phyloP scores from a whole-genome alignment of 1,139 yeast species.

The Lodderomyces margitis region DNA sequence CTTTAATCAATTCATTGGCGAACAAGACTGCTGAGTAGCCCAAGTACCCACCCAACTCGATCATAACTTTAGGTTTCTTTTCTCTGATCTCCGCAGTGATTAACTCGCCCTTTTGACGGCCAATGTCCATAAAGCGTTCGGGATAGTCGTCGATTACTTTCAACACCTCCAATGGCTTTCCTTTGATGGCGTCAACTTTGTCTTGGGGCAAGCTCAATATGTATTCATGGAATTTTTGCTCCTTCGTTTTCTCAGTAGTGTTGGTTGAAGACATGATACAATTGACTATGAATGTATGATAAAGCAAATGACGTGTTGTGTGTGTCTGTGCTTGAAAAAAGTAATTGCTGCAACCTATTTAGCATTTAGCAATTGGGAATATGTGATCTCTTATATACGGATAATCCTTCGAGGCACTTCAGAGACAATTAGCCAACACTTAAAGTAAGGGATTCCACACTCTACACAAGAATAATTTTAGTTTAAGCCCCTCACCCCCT shows the following conservation, averaged over 20 bases:
- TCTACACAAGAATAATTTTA: not conserved
- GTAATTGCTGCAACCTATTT: too few species aligned
- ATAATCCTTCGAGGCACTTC: too few species aligned
- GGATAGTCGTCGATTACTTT: slow-evolving; percentile 30
- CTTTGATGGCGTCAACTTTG: slow-evolving; percentile 19
- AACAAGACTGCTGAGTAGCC: slow-evolving; percentile 46
- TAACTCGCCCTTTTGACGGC: slow-evolving; percentile 31
- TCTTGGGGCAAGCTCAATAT: slow-evolving; percentile 23
- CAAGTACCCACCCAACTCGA: slow-evolving; percentile 45
- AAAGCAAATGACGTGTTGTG: not conserved
- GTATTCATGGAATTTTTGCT: slow-evolving; percentile 22
- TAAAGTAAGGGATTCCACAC: too few species aligned
- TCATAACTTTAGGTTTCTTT: slow-evolving; percentile 30
- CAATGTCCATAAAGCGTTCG: slow-evolving; percentile 30
- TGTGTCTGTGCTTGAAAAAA: not conserved
- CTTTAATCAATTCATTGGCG: slow-evolving; percentile 25
- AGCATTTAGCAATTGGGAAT: too few species aligned
- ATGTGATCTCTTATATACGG: too few species aligned
- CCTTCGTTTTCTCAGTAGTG: slow-evolving; percentile 14
- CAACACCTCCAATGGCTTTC: slow-evolving; percentile 31
- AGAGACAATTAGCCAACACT: too few species aligned
- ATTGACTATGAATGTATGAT: too few species aligned
- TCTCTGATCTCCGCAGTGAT: slow-evolving; percentile 25
- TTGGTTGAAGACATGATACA: not conserved
- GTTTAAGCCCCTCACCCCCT: not conserved